A percentile compares a stretch with the other conserved stretches of the same genome.
Conservation (phyloP, 1,284 basidiomycete genomes). For the Pisolithus thermaeus region DNA sequence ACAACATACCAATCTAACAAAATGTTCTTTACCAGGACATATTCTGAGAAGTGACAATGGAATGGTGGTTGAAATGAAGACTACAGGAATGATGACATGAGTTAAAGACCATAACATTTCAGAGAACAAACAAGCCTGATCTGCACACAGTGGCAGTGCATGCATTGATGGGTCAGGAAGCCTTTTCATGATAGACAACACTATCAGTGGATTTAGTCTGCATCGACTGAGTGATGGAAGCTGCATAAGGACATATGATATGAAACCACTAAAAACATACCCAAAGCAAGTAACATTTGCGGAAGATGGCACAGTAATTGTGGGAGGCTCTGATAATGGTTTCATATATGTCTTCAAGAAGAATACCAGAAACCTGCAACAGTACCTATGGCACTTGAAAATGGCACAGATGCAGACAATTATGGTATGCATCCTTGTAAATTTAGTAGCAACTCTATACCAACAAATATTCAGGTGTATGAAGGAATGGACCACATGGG, state of each 20-base stretch:
- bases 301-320: constrained; percentile 8
- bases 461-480: background rate
- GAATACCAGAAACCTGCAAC: background rate
- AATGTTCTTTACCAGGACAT: too few species aligned
- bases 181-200: background rate
- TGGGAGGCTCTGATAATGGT: constrained; percentile 9
- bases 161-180: too few species aligned
- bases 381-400: too few species aligned
- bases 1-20: too few species aligned
- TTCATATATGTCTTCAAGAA: constrained; percentile 9
- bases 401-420: too few species aligned
- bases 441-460: too few species aligned
- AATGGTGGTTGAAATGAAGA: too few species aligned
- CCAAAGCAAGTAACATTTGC: constrained; percentile 11
- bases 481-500: background rate
- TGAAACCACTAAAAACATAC: background rate
- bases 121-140: too few species aligned
- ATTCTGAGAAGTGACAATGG: too few species aligned
- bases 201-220: background rate
- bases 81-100: too few species aligned
- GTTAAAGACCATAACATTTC: background rate
- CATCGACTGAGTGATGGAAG: background rate
- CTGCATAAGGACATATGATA: background rate
- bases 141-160: too few species aligned
- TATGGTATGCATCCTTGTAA: too few species aligned